Evolutionary conservation across 179 eudicot genomes (phyloP).

Genomic region (Spinacia oleracea): DNA sequence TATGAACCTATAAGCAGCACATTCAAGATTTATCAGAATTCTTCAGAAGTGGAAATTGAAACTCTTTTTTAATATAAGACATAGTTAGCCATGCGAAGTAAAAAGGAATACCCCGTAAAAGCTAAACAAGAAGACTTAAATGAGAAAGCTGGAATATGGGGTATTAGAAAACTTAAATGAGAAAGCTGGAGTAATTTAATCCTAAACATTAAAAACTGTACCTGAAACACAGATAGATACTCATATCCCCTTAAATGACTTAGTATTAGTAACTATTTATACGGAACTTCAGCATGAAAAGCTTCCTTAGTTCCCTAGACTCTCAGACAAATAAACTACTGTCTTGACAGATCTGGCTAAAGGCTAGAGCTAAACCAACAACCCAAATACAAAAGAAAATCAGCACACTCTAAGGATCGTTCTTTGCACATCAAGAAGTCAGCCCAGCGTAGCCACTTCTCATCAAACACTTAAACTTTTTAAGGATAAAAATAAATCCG

Average conservation of each 20-base stretch:
- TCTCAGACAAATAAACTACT: no score
- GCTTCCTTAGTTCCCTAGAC: no score
- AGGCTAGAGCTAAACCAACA: background rate
- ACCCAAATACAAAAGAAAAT: background rate
- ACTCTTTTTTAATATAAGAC: background rate
- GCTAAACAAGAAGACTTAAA: background rate
- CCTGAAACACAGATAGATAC: background rate
- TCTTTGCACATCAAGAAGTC: background rate
- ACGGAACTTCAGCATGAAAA: no score
- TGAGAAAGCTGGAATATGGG: background rate
- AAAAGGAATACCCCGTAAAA: background rate
- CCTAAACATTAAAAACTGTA: background rate
- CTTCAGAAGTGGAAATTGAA: background rate
- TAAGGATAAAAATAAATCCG: background rate
- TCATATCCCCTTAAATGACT: background rate
- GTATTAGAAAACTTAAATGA: background rate
- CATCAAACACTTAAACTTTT: background rate
- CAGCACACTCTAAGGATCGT: background rate
- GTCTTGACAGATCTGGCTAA: background rate
- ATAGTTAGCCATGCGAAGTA: background rate
- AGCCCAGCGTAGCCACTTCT: background rate
- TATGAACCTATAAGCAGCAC: constrained; percentile 59
- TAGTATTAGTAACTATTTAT: no score
- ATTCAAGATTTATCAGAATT: constrained; percentile 15
- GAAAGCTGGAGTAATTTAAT: background rate